These are phyloP conservation scores for Penicillium sp. DNA, from an alignment of 2,329 filamentous ascomycete genomes.

Conservation along the genomic window DNA sequence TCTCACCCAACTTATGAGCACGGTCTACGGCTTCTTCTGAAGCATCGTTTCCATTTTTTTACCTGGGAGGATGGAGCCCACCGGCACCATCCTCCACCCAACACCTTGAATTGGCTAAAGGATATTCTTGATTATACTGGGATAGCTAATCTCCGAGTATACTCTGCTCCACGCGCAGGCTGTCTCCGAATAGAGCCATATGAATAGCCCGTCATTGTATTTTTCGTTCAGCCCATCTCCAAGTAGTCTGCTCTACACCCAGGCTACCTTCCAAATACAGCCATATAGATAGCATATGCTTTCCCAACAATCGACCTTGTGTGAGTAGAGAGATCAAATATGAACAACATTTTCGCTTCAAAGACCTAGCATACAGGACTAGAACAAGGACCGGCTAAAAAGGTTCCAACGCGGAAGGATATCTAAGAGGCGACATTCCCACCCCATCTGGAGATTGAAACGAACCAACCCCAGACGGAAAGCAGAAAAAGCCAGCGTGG, in stretches of 20 bases:
- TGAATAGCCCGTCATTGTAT: neutral
- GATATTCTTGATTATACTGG: too few relatives aligned
- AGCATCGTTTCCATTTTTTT: too few relatives aligned
- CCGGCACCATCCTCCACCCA: too few relatives aligned
- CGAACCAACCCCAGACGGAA: conserved; percentile 8
- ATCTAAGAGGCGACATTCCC: neutral
- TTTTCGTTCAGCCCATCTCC: neutral
- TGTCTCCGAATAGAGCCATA: neutral
- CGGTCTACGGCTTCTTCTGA: too few relatives aligned
- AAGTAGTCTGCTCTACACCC: neutral
- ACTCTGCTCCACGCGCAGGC: neutral
- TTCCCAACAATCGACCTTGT: neutral
- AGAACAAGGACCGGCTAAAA: neutral
- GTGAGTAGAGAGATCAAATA: neutral
- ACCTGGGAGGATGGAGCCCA: too few relatives aligned
- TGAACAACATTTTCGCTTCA: neutral
- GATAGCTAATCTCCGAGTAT: neutral
- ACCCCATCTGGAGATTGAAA: neutral
- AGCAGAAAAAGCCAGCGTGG: neutral
- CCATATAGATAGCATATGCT: neutral
- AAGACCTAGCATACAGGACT: neutral
- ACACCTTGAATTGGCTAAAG: too few relatives aligned
- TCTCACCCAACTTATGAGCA: too few relatives aligned
- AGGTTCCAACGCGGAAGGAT: neutral
- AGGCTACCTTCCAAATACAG: neutral